Conservation (phyloP, 2,329 filamentous ascomycete genomes). For the Xylaria sp. region DNA sequence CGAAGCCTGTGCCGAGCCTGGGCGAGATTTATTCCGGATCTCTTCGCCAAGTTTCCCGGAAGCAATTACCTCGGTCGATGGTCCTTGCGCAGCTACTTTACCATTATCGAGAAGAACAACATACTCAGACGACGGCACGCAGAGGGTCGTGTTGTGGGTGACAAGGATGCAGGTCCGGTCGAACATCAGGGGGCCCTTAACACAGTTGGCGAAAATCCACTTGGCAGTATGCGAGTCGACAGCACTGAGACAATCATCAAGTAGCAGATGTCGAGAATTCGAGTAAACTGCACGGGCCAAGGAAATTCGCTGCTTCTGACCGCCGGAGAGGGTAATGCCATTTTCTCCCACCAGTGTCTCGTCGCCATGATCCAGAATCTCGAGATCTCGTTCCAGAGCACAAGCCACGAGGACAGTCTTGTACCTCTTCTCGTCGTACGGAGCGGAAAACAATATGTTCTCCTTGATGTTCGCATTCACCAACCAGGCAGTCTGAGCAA, state of each 20-base stretch:
- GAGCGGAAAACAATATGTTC: constrained; percentile 89
- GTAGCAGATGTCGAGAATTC: constrained; percentile 83
- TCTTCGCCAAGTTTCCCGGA: constrained; percentile 92
- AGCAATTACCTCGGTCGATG: constrained; percentile 74
- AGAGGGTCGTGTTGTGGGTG: constrained; percentile 91
- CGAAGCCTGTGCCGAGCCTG: constrained; percentile 71
- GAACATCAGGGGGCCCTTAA: constrained; percentile 86
- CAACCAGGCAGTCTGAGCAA: constrained; percentile 95
- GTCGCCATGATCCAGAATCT: constrained; percentile 91
- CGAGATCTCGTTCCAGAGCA: constrained; percentile 85
- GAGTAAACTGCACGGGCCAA: constrained; percentile 97
- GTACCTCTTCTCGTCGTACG: constrained; percentile 81
- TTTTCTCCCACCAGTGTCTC: constrained; percentile 95
- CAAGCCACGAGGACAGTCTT: constrained; percentile 87
- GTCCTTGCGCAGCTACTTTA: constrained; percentile 74
- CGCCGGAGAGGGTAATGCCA: constrained; percentile 93
- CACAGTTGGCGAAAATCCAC: constrained; percentile 95
- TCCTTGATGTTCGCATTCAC: constrained; percentile 95
- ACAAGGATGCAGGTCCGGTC: constrained; percentile 91
- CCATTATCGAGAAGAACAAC: constrained; percentile 90
- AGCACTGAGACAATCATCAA: constrained; percentile 94
- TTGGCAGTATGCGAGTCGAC: constrained; percentile 97
- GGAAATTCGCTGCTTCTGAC: constrained; percentile 96
- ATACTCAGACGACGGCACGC: constrained; percentile 76
- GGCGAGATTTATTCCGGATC: constrained; percentile 68